Base-by-base conservation (phyloP, 495 filamentous ascomycete genomes). In the Penicillium soppii region DNA sequence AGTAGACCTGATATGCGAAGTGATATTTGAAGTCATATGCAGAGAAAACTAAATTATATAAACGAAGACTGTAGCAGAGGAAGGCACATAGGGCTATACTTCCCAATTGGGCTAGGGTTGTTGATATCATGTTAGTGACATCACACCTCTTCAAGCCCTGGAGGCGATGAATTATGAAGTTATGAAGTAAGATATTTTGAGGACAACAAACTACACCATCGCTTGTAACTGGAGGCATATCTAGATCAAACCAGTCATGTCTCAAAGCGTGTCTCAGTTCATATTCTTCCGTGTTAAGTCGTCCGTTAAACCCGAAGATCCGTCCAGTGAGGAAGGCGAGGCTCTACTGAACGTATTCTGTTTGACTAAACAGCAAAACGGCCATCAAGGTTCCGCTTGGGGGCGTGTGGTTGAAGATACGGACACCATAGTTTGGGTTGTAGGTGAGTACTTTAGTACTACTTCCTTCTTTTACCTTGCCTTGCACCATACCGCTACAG, bases 231-330 rank as follows among this genome's bases (percentile, higher is more conserved):
- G 30, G 10, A 35, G 22, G 21, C 19, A 40, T 22, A 7, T 12
- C 37, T 23, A 9, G 13, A 40, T 30, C 30, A 42, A 48, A 21
- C n/a, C n/a, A n/a, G n/a, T n/a, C n/a, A 66, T 60, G 58, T 56
- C 66, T 41, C 44, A 58, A 26, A 51, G 44, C 16, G 58, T 68
- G 57, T 67, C 54, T 38, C 64, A 77, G 49, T 66, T 77, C 55
- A 63, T 74, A 52, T 70, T 62, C 45, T 72, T 75, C 65, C 67
- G 64, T 16, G 43, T 70, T 33, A 72, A 69, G 50, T 50, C 60
- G 21, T 58, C 65, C 16, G 65, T 77, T n/a, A 67, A 65, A 50
- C 73, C 72, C 8, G 73, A 75, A 54, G 67, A 74, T 25, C 66
- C 65, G 16, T 48, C 46, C 19, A 75, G 54, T 50, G 58, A 60